A percentile compares a stretch with the other conserved stretches of the same genome.
phyloP scores from a whole-genome alignment of 1,139 yeast genomes.

The Candida tetrigidarum region DNA sequence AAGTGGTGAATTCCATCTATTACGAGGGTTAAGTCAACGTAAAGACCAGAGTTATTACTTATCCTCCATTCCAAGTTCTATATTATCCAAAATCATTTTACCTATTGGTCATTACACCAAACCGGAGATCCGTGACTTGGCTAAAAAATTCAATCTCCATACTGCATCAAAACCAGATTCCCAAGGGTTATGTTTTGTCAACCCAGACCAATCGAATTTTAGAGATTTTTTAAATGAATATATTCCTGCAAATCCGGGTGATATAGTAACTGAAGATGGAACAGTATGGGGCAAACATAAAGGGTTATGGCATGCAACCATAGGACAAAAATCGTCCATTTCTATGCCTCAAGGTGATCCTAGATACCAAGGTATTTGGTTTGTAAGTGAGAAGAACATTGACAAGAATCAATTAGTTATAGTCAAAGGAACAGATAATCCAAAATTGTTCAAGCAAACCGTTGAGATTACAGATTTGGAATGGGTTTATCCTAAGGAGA shows the following conservation, averaged over 20 bases:
- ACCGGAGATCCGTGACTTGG: slow-evolving; percentile 72
- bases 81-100: slow-evolving; percentile 58
- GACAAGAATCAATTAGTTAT: slow-evolving; percentile 75
- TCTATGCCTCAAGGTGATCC: slow-evolving; percentile 91
- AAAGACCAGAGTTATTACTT: slow-evolving; percentile 95
- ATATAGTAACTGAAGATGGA: slow-evolving; percentile 75
- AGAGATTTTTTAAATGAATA: slow-evolving; percentile 77
- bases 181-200: slow-evolving; percentile 93
- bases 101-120: slow-evolving; percentile 83
- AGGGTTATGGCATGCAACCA: slow-evolving; percentile 94
- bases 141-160: slow-evolving; percentile 54
- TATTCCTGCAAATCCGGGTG: slow-evolving; percentile 72
- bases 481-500: slow-evolving; percentile 44
- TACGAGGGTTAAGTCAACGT: slow-evolving; percentile 59
- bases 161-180: slow-evolving; percentile 84
- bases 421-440: slow-evolving; percentile 72
- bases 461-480: slow-evolving; percentile 52
- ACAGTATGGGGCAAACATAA: slow-evolving; percentile 76
- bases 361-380: slow-evolving; percentile 79
- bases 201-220: slow-evolving; percentile 65
- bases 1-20: slow-evolving; percentile 46
- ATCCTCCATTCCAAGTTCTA: slow-evolving; percentile 60
- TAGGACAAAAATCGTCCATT: slow-evolving; percentile 83
- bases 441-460: slow-evolving; percentile 52
- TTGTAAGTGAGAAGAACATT: slow-evolving; percentile 69